Base-by-base conservation (phyloP, 495 filamentous ascomycete genomes). In the Penicillium diatomitis region DNA sequence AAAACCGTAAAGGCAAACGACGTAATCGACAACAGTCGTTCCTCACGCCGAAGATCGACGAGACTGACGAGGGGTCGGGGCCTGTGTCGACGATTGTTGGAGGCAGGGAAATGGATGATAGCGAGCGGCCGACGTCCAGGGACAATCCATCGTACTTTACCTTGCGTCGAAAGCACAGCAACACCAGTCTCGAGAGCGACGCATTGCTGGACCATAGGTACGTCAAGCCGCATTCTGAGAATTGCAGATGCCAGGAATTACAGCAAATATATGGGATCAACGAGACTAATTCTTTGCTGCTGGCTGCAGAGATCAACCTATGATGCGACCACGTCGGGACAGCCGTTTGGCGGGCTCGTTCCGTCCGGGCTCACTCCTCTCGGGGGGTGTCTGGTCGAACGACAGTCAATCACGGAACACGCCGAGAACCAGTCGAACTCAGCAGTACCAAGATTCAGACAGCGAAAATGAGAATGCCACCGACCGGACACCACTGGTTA, bases 121-220 rank as follows among this genome's bases (percentile, higher is more conserved):
- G 47, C 32, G 58, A 68, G 34, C 56, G 59, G 48, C 46, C 58
- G 41, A 59, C 52, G 37, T 50, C 63, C 28, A 66, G 57, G 44
- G 62, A 60, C 11, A 44, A 48, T n/a, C 49, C 65, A 49, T 64
- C 74, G 27, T 83, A 86, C 56, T 90, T 87, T 58, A 66, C 75
- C 32, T 60, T 82, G 38, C 67, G 71, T 8, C 62, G 65, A 43
- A 86, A 83, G 60, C 45, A 83, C 51, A 95, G 88, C 63, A 82
- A 74, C 60, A 88, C 86, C 4, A 94, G 88, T 58, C 67, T 95
- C 46, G 88, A 90, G 47, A 91, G 86, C 58, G 80, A 88, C 56
- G 81, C 79, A 4, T 71, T 94, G 41, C 66, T 94, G 38, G 88
- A 94, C 60, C 88, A 95, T 58, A 75, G 86, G 86, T 88, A 69